phyloP scores from a whole-genome alignment of 495 filamentous ascomycete genomes.

The Neurospora sublineolata region DNA sequence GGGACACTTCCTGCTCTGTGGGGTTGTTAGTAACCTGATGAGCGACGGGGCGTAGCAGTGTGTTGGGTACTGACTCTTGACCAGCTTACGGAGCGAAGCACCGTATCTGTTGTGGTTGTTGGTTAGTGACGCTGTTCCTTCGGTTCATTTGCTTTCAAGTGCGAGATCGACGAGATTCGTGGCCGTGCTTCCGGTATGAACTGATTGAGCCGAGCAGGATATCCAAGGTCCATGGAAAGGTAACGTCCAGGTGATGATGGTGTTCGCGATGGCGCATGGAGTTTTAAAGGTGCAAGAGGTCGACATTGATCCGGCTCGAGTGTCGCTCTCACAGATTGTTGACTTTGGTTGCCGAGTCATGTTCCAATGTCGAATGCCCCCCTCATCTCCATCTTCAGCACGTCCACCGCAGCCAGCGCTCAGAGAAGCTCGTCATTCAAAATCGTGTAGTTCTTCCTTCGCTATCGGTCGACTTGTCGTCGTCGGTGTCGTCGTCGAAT shows the following conservation, averaged over 20 bases:
- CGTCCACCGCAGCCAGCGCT: neutral
- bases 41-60: neutral
- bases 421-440: neutral
- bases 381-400: neutral
- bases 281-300: neutral
- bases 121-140: conserved; percentile 6
- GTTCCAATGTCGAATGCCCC: neutral
- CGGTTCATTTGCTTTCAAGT: neutral
- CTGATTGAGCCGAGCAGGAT: neutral
- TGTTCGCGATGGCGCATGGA: neutral
- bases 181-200: neutral
- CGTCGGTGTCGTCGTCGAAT: neutral
- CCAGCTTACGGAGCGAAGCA: conserved; percentile 98
- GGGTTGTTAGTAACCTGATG: conserved; percentile 2
- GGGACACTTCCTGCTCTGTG: conserved; percentile 83
- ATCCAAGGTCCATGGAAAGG: neutral
- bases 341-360: neutral
- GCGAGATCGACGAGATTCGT: conserved; percentile 1
- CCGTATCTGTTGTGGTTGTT: conserved; percentile 55
- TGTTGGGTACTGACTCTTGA: conserved; percentile 51
- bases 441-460: neutral
- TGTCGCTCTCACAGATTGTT: neutral
- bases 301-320: neutral
- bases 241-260: neutral
- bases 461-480: neutral